These are phyloP conservation scores for Kodamaea jinghongensis DNA, from an alignment of 805 yeast genomes.

Conservation along the genomic window DNA sequence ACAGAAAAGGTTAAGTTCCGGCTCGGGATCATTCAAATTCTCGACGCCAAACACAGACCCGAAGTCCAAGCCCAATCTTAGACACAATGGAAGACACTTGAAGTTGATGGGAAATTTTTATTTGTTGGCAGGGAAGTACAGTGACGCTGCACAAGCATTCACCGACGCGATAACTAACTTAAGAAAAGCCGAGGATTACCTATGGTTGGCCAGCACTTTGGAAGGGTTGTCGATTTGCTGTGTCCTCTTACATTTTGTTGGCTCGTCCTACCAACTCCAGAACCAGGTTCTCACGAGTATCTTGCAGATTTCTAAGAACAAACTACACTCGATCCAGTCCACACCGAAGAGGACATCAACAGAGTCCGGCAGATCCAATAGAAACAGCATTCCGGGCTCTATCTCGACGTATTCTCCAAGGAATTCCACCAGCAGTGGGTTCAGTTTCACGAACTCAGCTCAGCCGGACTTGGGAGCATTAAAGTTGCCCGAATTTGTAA, in stretches of 20 bases:
- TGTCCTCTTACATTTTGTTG: constrained; percentile 56
- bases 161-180: constrained; percentile 67
- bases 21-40: constrained; percentile 32
- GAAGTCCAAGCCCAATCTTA: constrained; percentile 35
- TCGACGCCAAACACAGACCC: constrained; percentile 25
- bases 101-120: constrained; percentile 76
- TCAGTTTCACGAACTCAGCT: constrained; percentile 16
- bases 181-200: constrained; percentile 62
- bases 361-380: constrained; percentile 12
- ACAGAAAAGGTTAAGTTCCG: constrained; percentile 43
- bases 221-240: constrained; percentile 75
- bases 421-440: constrained; percentile 27
- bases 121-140: constrained; percentile 74
- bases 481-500: constrained; percentile 33
- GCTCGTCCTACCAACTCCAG: constrained; percentile 49
- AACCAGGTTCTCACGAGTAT: constrained; percentile 31
- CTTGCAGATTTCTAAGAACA: constrained; percentile 31
- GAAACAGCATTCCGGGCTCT: constrained; percentile 7
- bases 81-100: constrained; percentile 67
- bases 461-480: constrained; percentile 26
- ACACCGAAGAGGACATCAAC: constrained; percentile 46
- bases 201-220: constrained; percentile 89
- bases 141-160: constrained; percentile 68
- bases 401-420: constrained; percentile 28
- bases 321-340: constrained; percentile 17